phyloP scores from a whole-genome alignment of 495 filamentous ascomycete species.

The Penicillium samsonianum region DNA sequence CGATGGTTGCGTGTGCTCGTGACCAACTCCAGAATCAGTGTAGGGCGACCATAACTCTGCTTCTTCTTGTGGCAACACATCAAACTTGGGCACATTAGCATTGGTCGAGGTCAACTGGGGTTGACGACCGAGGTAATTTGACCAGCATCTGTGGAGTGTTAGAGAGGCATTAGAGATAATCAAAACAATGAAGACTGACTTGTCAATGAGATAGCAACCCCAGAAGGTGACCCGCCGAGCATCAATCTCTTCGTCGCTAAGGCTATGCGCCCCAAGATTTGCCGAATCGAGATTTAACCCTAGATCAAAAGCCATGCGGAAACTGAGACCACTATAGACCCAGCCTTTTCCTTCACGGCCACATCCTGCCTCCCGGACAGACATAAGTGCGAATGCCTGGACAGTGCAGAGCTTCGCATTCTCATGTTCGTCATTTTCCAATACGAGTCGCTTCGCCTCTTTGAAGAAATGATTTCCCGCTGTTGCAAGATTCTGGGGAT shows the following conservation, averaged over 20 bases:
- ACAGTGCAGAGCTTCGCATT: conserved; percentile 90
- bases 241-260: conserved; percentile 84
- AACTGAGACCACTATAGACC: conserved; percentile 98
- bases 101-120: conserved; percentile 80
- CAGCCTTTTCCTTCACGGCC: conserved; percentile 93
- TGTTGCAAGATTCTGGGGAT: conserved; percentile 72
- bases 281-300: conserved; percentile 87
- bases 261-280: conserved; percentile 57
- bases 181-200: conserved; percentile 48
- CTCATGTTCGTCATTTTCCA: conserved; percentile 92
- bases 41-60: conserved; percentile 84
- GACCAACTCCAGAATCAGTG: conserved; percentile 74
- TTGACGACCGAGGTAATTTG: conserved; percentile 91
- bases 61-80: conserved; percentile 90
- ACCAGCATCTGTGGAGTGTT: conserved; percentile 71
- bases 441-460: conserved; percentile 86
- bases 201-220: conserved; percentile 98
- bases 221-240: conserved; percentile 91
- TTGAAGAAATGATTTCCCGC: conserved; percentile 97
- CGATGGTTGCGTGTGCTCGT: conserved; percentile 73
- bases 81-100: conserved; percentile 81
- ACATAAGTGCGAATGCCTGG: conserved; percentile 94
- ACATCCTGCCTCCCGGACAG: conserved; percentile 93
- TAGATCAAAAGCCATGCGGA: conserved; percentile 96
- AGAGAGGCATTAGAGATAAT: conserved; percentile 12